Evolutionary conservation across 192 early-diverging fungal species (phyloP), one percentile per base, ranked within the genome.

Genomic region (Coemansia sp.): DNA sequence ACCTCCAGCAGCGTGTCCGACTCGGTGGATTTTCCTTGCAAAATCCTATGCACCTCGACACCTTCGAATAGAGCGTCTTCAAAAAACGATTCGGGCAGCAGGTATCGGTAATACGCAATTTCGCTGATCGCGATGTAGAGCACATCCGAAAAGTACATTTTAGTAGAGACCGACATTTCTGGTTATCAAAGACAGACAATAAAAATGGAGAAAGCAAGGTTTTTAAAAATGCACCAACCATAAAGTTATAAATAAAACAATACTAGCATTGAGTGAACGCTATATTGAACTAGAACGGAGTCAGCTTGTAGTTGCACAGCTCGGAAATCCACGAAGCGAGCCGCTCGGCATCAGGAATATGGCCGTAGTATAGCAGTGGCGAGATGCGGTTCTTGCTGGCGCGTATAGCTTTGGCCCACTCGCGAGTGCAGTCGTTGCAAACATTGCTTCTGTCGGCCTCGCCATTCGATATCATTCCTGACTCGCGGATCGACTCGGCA

Each of bases 271-370:
- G 5, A 47, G 6, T 55, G 27, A 46, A 56, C 30, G 64, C 65
- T 63, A 63, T 6, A 18, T 0, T n/a, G 6, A 19, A 22, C 11
- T 55, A 60, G 4, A 65, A 58, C 1, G 69, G 69, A 1, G 60
- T 32, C 44, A 79, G 65, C 2, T 52, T 38, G 46, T 79, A 79
- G 22, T 62, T 62, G 25, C 76, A 79, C 45, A 71, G 62, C 23
- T 79, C 76, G 0, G 69, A 72, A 18, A 79, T 69, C 76, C 76
- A 79, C 4, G 69, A 54, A 6, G 76, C 76, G 21, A 79, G 76
- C 1, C 62, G 62, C 0, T 35, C 42, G 5, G 76, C 51, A 59
- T 79, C 71, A 0, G 76, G 66, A 32, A 79, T 72, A 44, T 79
- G 76, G 1, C 76, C 76, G 52, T 79, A 79, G 50, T 79, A 79